Conservation (phyloP, 177 flowering plant species). For the Vitis hybrid region DNA sequence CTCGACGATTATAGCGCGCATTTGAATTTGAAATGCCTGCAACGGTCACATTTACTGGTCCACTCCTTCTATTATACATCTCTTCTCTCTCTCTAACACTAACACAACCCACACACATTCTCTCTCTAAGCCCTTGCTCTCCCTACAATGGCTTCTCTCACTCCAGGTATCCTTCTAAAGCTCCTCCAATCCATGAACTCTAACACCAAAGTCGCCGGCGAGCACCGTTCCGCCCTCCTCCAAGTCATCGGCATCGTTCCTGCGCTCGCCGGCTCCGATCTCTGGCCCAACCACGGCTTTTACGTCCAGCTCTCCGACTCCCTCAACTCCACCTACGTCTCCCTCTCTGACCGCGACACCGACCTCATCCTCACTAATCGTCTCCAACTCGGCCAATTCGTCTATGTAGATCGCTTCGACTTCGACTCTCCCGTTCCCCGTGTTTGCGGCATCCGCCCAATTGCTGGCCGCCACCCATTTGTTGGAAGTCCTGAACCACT, state of each 20-base stretch:
- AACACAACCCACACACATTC: neutral
- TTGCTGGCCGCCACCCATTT: conserved; percentile 76
- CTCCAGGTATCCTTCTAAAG: conserved; percentile 82
- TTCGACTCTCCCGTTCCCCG: conserved; percentile 75
- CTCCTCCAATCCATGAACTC: conserved; percentile 88
- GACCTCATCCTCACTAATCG: conserved; percentile 87
- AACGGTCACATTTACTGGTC: conserved; percentile 21
- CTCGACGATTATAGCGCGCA: conserved; percentile 2
- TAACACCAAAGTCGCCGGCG: conserved; percentile 63
- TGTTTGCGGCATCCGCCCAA: conserved; percentile 65
- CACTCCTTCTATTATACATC: neutral
- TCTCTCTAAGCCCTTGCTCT: neutral
- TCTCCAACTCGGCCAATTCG: conserved; percentile 89
- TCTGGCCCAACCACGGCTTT: conserved; percentile 87
- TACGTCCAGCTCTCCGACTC: conserved; percentile 93
- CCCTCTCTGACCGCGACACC: conserved; percentile 74
- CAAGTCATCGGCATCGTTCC: conserved; percentile 87
- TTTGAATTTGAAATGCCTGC: conserved; percentile 32
- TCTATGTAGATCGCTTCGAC: conserved; percentile 68
- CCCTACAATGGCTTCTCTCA: conserved; percentile 71
- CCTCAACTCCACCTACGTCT: conserved; percentile 84
- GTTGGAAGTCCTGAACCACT: conserved; percentile 74
- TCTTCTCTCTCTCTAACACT: neutral
- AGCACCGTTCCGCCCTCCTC: conserved; percentile 82
- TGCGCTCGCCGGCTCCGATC: conserved; percentile 65